Evolutionary conservation across 192 early-diverging fungal species (phyloP).

Genomic region (Podila clonocystis): DNA sequence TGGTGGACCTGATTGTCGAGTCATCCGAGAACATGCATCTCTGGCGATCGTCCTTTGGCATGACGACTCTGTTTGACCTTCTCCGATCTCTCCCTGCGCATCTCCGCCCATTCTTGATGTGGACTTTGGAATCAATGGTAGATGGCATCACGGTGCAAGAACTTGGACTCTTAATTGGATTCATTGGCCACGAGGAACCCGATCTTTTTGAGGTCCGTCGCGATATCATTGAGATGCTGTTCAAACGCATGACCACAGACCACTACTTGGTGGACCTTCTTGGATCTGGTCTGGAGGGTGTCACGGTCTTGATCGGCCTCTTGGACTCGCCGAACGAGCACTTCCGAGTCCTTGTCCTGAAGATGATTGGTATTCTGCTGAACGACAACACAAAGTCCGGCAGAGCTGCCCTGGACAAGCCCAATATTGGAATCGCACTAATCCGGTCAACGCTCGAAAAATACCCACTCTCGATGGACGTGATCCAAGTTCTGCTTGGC

Average conservation of each 20-base stretch:
- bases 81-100: conserved; percentile 39
- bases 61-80: conserved; percentile 48
- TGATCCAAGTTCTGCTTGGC: conserved; percentile 50
- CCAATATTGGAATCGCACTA: conserved; percentile 45
- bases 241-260: conserved; percentile 52
- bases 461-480: conserved; percentile 52
- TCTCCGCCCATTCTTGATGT: conserved; percentile 53
- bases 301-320: conserved; percentile 44
- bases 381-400: conserved; percentile 53
- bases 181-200: conserved; percentile 38
- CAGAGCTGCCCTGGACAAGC: conserved; percentile 41
- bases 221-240: conserved; percentile 53
- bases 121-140: conserved; percentile 53
- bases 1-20: conserved; percentile 53
- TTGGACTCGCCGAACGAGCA: conserved; percentile 53
- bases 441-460: conserved; percentile 40
- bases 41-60: conserved; percentile 37
- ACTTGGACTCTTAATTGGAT: conserved; percentile 43
- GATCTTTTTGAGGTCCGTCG: conserved; percentile 38
- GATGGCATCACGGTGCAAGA: conserved; percentile 51
- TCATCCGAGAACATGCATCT: conserved; percentile 48
- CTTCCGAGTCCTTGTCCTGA: conserved; percentile 46
- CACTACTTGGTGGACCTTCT: conserved; percentile 40
- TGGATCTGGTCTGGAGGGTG: conserved; percentile 45
- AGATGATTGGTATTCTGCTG: conserved; percentile 55